Evolutionary conservation across 345 rosid genomes (phyloP).

Genomic region (Cardamine resedifolia): DNA sequence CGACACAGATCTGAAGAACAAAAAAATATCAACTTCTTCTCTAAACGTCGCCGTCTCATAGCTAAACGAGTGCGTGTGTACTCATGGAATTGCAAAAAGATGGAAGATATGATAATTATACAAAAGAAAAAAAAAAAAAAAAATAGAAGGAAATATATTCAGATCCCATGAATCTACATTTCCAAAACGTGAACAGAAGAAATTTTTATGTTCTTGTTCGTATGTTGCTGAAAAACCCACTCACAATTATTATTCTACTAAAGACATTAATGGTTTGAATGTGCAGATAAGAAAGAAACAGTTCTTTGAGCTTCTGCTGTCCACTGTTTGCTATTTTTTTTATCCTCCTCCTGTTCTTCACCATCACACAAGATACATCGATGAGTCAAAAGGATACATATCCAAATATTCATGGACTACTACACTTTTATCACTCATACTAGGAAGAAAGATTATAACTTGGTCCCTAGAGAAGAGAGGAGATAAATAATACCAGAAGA

Average conservation of each 20-base stretch:
- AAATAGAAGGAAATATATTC: neutral
- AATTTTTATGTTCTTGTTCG: neutral
- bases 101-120: neutral
- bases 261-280: slow-evolving; percentile 4
- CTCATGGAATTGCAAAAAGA: neutral
- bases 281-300: slow-evolving; percentile 19
- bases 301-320: slow-evolving; percentile 14
- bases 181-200: neutral
- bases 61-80: neutral
- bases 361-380: neutral
- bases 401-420: neutral
- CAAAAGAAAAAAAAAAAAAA: neutral
- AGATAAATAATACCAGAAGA: neutral
- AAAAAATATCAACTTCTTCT: neutral
- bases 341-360: neutral
- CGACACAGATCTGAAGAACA: slow-evolving; percentile 24
- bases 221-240: slow-evolving; percentile 5
- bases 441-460: neutral
- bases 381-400: neutral
- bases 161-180: slow-evolving; percentile 7
- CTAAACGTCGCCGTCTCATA: neutral
- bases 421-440: neutral
- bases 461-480: neutral
- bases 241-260: slow-evolving; percentile 17
- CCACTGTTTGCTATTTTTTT: slow-evolving; percentile 9